Evolutionary conservation across 148 eudicot genomes (phyloP), one percentile per base, ranked within the genome.

Genomic region (Rhododendron simsii): DNA sequence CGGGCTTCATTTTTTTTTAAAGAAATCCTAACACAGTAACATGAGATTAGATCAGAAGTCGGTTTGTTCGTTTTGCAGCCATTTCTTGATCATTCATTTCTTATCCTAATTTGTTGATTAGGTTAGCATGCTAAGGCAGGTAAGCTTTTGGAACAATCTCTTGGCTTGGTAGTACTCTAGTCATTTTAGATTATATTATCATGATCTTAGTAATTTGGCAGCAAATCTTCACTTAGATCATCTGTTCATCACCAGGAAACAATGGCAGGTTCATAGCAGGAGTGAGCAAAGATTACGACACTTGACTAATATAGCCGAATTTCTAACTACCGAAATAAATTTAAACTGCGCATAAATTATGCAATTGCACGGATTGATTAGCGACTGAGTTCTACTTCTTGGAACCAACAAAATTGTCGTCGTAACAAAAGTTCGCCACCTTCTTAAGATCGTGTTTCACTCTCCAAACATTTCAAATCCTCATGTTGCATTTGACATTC

Each of bases 161-260:
- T 61, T 6, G 45, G 45, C 67, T 1, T 23, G 28, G 61, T 16
- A 55, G 28, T 61, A 7, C 9, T 61, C 67, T 61, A 4, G 67
- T 21, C 28, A 61, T 61, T 61, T 61, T 16, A 16, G 7, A 53
- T 55, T 7, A 55, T 41, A 41, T 41, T 41, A 41, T 41, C 5
- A 41, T 41, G 45, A 41, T 41, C 45, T 41, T 41, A 48, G 51
- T 48, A 48, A 48, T 48, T 48, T 77, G 82, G 86, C 7, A 77
- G 82, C 5, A 85, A 85, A 85, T 85, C 82, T 77, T 77, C 82
- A 26, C 59, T 85, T 67, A 84, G 45, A 74, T n/a, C 23, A 63
- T 59, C 67, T 65, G 13, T 82, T 28, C 2, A 1, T 41, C 50
- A 9, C 45, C 8, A 51, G 28, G 11, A 35, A 13, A 78, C 39